These are phyloP conservation scores for Aureobasidium sp. DNA, from an alignment of 2,329 filamentous ascomycete species.

Conservation along the genomic window DNA sequence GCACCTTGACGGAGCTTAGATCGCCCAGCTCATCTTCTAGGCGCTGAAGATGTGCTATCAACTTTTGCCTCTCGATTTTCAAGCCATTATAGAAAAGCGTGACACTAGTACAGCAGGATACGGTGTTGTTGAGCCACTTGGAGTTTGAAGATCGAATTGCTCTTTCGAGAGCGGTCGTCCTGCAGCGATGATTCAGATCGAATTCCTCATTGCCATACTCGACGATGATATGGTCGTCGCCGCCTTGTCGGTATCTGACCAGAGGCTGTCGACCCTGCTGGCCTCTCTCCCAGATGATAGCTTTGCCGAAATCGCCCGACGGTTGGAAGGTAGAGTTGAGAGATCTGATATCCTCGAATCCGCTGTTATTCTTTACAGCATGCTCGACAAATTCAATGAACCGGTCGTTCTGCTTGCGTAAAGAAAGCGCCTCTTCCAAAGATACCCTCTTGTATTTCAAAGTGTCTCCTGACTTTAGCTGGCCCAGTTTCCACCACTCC, in stretches of 20 bases:
- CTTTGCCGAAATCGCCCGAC: conserved; percentile 23
- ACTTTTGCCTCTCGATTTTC: conserved; percentile 29
- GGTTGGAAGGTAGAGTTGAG: conserved; percentile 23
- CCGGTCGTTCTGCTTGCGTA: conserved; percentile 36
- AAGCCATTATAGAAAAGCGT: conserved; percentile 37
- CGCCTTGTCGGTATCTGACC: conserved; percentile 32
- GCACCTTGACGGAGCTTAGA: conserved; percentile 35
- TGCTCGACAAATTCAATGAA: conserved; percentile 41
- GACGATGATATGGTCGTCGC: conserved; percentile 47
- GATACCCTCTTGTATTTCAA: conserved; percentile 46
- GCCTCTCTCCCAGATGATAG: conserved; percentile 27
- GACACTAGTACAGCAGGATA: conserved; percentile 45
- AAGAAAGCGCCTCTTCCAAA: conserved; percentile 45
- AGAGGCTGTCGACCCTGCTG: conserved; percentile 24
- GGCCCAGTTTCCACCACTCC: conserved; percentile 56
- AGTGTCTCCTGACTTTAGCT: conserved; percentile 53
- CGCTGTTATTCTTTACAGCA: conserved; percentile 30
- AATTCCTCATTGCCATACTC: conserved; percentile 53
- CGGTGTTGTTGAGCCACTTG: conserved; percentile 39
- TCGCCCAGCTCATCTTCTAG: conserved; percentile 39
- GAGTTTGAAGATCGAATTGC: conserved; percentile 38
- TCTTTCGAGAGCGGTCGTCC: conserved; percentile 48
- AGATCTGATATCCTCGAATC: conserved; percentile 29
- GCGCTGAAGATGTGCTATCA: conserved; percentile 33
- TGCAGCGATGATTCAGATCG: conserved; percentile 46